Base-by-base conservation (phyloP, 202 grass and related monocot species). In the Schoenoplectus tabernaemontani region DNA sequence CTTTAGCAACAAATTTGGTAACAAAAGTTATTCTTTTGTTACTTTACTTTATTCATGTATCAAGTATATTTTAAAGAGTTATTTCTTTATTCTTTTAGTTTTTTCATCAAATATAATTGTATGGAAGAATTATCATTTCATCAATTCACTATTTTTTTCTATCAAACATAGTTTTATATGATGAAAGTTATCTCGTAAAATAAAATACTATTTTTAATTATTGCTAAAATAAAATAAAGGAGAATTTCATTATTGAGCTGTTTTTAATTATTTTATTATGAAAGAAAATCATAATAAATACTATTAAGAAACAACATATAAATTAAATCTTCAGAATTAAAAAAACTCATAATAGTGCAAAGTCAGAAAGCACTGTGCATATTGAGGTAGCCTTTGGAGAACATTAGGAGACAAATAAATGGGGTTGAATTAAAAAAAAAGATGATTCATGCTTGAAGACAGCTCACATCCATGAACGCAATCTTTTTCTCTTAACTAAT, bases 401-500 rank as follows among this genome's bases (percentile, higher is more conserved):
- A 33, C 26, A 53, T 54, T 54, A 54, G 70, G 70, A 75, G 47
- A 32, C 3, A 11, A 15, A 54, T 10, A 75, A 19, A 26, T 54
- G 9, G 28, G 28, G 19, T 33, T 12, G 26, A 43, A 53, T 75
- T 75, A 75, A 74, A 28, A 26, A 48, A 42, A 17, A 30, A 13
- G 17, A 16, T 47, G 7, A 75, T 75, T n/a, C 69, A 53, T 74
- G 44, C 43, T 74, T 74, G 70, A 54, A 75, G 47, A 30, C 69
- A 73, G 69, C 69, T 73, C 69, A 73, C 9, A 32, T 73, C 44
- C 69, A 73, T 73, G 44, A 73, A 10, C 13, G 24, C 15, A 50
- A 73, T 9, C 26, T 48, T 54, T 70, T 75, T 75, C 70, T 54
- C 70, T 72, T 72, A 75, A 54, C 70, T 75, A 75, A 75, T 51